Percentiles rank a stretch among this genome's conserved stretches.
Evolutionary conservation across 371 early-diverging fungal species (phyloP).

Genomic region (Ordospora pajunii): DNA sequence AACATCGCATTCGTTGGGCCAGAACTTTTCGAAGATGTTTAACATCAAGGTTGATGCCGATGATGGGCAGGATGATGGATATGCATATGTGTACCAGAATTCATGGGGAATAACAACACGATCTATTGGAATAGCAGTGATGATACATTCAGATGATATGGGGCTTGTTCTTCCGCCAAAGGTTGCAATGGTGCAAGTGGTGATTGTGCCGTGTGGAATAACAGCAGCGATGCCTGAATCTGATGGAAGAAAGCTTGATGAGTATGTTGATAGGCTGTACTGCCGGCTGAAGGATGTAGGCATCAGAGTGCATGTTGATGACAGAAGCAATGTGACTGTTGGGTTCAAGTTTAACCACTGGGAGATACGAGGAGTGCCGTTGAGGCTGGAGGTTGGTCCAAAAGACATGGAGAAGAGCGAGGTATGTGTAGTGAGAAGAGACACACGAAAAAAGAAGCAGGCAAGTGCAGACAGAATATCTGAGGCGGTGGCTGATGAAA

Average conservation of each 20-base stretch:
- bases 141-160: slow-evolving; percentile 94
- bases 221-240: slow-evolving; percentile 70
- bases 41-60: slow-evolving; percentile 65
- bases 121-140: slow-evolving; percentile 95
- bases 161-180: slow-evolving; percentile 94
- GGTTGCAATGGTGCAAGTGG: slow-evolving; percentile 78
- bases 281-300: slow-evolving; percentile 69
- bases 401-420: slow-evolving; percentile 77
- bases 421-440: slow-evolving; percentile 74
- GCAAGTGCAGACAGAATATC: slow-evolving; percentile 60
- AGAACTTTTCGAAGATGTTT: slow-evolving; percentile 99
- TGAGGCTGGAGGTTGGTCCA: slow-evolving; percentile 92
- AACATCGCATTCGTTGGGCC: slow-evolving; percentile 95
- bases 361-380: slow-evolving; percentile 92
- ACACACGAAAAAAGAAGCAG: slow-evolving; percentile 66
- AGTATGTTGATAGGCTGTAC: slow-evolving; percentile 62
- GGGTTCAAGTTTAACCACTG: slow-evolving; percentile 99
- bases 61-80: slow-evolving; percentile 46
- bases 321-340: slow-evolving; percentile 79
- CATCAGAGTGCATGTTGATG: slow-evolving; percentile 76
- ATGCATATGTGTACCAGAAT: slow-evolving; percentile 85
- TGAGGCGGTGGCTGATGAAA: slow-evolving; percentile 64
- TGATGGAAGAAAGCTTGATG: slow-evolving; percentile 63
- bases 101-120: slow-evolving; percentile 98
- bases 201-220: slow-evolving; percentile 89